Base-by-base conservation (phyloP, 495 filamentous ascomycete genomes). In the Neurospora sp. region DNA sequence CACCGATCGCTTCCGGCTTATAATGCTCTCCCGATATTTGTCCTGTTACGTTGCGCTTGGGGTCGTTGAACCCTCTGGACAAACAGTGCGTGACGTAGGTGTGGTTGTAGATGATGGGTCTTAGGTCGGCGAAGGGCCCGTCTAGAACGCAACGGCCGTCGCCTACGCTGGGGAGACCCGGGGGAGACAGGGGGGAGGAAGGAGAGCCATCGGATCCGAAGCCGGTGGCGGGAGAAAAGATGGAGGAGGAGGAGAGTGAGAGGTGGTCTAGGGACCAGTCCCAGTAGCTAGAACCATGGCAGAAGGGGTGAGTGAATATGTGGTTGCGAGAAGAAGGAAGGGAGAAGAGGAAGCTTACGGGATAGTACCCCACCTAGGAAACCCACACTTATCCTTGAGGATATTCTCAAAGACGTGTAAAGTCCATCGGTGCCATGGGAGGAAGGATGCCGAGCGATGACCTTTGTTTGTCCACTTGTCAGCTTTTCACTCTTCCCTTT, bases 1-100 rank as follows among this genome's bases (percentile, higher is more conserved):
- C 4, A 1, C 70, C 70, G 41, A 71, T 71, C 10, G 39, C 41
- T 22, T 71, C 70, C 9, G 70, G 70, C 6, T 22, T 65, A 27
- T 20, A 71, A 1, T 41, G 39, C 3, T 35, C 42, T 0, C 70
- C 42, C 0, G 70, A 14, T 0, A 45, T 71, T 0, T 22, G 3
- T 0, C 70, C 70, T 0, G 39, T 71, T 0, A 8, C 8, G 18
- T 71, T n/a, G 3, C 39, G 40, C 8, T 71, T 71, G 14, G 70
- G 39, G 1, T 53, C 39, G 14, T 71, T 71, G 39, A 71, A 71
- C 3, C 70, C 70, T 1, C 70, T 7, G 7, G 70, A 71, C 1
- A 71, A 3, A 45, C 70, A 71, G 41, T 71, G 70, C 44, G 70
- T 71, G 39, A 44, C 12, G 70, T 71, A 71, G 18, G 70, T 71